Evolutionary conservation across 768 basidiomycete species (phyloP).

Genomic region (Tricholoma saponaceum): DNA sequence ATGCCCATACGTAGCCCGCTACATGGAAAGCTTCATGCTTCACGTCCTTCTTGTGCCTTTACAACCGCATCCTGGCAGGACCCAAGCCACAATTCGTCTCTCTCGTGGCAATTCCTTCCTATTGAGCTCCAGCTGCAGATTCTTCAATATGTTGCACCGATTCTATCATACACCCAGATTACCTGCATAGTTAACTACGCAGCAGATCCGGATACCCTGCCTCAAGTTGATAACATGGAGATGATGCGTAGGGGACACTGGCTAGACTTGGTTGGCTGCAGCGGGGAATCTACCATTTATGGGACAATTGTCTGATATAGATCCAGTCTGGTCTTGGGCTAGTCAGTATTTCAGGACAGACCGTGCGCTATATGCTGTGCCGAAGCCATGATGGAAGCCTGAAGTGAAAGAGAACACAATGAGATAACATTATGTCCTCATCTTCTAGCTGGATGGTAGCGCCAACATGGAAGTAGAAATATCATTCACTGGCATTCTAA

Average conservation of each 20-base stretch:
- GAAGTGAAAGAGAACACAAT: too few relatives aligned
- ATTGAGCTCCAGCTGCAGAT: not conserved
- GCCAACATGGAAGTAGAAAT: too few relatives aligned
- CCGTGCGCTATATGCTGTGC: too few relatives aligned
- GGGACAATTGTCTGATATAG: too few relatives aligned
- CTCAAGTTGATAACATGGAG: not conserved
- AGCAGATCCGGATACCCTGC: not conserved
- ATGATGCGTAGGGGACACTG: not conserved
- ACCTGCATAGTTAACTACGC: not conserved
- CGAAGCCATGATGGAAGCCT: too few relatives aligned
- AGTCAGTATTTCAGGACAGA: too few relatives aligned
- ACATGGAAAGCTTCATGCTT: not conserved
- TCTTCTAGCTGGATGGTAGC: too few relatives aligned
- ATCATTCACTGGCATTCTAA: too few relatives aligned
- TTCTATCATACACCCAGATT: not conserved
- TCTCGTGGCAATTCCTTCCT: not conserved
- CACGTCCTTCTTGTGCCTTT: not conserved
- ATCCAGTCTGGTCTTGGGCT: too few relatives aligned
- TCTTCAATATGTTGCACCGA: not conserved
- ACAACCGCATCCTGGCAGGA: not conserved
- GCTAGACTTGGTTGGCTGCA: not conserved
- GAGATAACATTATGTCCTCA: too few relatives aligned
- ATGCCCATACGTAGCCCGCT: not conserved
- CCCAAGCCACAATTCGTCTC: not conserved
- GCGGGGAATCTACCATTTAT: too few relatives aligned